Conservation (phyloP, 2,329 filamentous ascomycete genomes). For the Intubia oerlemansii region DNA sequence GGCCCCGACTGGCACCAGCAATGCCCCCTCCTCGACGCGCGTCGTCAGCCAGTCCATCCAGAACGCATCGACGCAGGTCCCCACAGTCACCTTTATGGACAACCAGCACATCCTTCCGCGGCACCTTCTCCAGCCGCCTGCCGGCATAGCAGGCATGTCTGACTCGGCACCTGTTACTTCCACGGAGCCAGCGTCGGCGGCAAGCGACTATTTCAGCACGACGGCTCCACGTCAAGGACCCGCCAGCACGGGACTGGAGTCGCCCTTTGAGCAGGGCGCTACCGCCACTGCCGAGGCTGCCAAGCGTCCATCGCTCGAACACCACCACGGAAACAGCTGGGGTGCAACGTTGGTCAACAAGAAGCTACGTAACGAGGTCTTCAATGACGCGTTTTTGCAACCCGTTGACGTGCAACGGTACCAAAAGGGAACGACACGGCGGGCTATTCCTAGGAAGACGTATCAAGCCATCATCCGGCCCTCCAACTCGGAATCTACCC, state of each 20-base stretch:
- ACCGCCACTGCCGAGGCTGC: no score
- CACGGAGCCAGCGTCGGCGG: no score
- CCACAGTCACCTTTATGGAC: slow-evolving; percentile 83
- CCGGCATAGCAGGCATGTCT: no score
- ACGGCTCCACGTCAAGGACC: no score
- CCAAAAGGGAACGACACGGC: slow-evolving; percentile 41
- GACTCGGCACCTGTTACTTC: no score
- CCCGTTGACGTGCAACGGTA: slow-evolving; percentile 64
- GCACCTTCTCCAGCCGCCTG: slow-evolving; percentile 48
- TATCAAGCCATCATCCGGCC: slow-evolving; percentile 23
- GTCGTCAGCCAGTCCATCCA: slow-evolving; percentile 58
- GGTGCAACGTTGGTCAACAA: slow-evolving; percentile 84
- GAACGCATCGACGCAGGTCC: slow-evolving; percentile 41
- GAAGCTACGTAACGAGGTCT: slow-evolving; percentile 69
- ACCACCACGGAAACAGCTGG: slow-evolving; percentile 48
- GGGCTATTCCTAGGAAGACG: slow-evolving; percentile 35
- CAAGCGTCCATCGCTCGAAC: slow-evolving; percentile 23
- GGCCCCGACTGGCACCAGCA: no score
- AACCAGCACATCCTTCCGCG: slow-evolving; percentile 85
- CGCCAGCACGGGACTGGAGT: no score
- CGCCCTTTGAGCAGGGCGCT: no score
- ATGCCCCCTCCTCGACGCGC: no score
- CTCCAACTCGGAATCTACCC: slow-evolving; percentile 22
- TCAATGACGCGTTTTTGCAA: slow-evolving; percentile 77
- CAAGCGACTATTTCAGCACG: no score